A percentile compares a stretch with the other conserved stretches of the same genome.
phyloP scores from a whole-genome alignment of 768 basidiomycete species.

The Tricholoma terreum region DNA sequence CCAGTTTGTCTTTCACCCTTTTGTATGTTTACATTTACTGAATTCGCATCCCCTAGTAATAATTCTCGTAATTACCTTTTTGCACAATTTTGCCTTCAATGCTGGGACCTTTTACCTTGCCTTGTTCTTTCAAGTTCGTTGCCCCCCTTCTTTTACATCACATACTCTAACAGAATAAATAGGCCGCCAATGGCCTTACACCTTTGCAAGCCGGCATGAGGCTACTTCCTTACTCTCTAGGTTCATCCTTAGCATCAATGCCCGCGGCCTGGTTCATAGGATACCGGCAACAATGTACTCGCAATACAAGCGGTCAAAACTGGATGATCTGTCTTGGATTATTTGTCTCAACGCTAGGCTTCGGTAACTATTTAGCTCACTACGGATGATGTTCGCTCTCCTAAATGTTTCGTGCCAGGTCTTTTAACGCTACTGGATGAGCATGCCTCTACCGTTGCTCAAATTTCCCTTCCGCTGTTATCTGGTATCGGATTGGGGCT shows the following conservation, averaged over 20 bases:
- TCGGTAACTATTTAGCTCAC: constrained; percentile 45
- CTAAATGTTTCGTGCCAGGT: constrained; percentile 40
- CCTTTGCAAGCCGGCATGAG: constrained; percentile 71
- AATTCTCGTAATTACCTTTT: constrained; percentile 66
- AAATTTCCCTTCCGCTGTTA: constrained; percentile 62
- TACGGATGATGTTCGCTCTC: constrained; percentile 11
- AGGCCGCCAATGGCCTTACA: constrained; percentile 71
- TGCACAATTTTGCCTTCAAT: constrained; percentile 82
- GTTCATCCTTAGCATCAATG: constrained; percentile 81
- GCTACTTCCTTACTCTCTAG: constrained; percentile 81
- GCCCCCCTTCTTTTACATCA: constrained; percentile 10
- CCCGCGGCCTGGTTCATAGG: constrained; percentile 83
- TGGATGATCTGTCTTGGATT: constrained; percentile 62
- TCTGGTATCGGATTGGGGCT: constrained; percentile 79
- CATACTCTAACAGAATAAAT: constrained; percentile 3
- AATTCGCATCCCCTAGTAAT: constrained; percentile 41
- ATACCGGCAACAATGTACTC: constrained; percentile 54
- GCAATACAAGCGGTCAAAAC: constrained; percentile 64
- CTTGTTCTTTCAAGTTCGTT: constrained; percentile 70
- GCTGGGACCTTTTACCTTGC: constrained; percentile 87
- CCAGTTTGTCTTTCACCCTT: constrained; percentile 41
- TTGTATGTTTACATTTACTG: constrained; percentile 14
- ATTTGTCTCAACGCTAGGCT: constrained; percentile 63
- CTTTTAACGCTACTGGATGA: constrained; percentile 64
- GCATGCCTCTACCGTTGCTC: constrained; percentile 39